Evolutionary conservation across 2,329 filamentous ascomycete genomes (phyloP).

Genomic region (Ilyonectria mors-panacis): DNA sequence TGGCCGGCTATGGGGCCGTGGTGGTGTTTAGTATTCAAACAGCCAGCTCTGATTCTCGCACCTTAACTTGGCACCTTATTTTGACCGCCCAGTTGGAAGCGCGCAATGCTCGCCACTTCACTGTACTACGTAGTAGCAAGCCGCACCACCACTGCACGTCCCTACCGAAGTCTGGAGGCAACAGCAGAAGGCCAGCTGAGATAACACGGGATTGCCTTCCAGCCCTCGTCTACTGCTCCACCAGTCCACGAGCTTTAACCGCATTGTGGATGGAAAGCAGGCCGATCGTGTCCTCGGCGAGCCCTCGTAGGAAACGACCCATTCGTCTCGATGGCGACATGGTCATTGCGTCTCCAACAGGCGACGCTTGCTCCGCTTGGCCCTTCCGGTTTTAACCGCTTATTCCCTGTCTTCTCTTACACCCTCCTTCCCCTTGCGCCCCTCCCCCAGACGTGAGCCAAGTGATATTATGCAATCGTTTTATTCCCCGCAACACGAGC

Average conservation of each 20-base stretch:
- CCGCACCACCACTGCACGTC: slow-evolving; percentile 23
- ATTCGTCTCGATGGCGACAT: slow-evolving; percentile 23
- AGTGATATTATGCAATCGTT: slow-evolving; percentile 31
- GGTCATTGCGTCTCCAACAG: slow-evolving; percentile 27
- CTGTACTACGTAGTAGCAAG: neutral
- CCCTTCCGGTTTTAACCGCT: slow-evolving; percentile 34
- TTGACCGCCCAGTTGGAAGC: slow-evolving; percentile 6
- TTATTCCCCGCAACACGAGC: slow-evolving; percentile 31
- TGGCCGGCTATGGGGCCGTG: slow-evolving; percentile 4
- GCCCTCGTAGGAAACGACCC: slow-evolving; percentile 17
- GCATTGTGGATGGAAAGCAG: neutral
- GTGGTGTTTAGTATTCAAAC: neutral
- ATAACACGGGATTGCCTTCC: neutral
- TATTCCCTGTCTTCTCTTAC: slow-evolving; percentile 5
- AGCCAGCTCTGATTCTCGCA: slow-evolving; percentile 24
- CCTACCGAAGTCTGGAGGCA: neutral
- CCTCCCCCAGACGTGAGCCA: slow-evolving; percentile 43
- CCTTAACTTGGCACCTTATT: slow-evolving; percentile 31
- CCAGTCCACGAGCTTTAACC: neutral
- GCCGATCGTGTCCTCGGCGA: slow-evolving; percentile 24
- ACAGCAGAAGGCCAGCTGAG: neutral
- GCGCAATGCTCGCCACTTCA: slow-evolving; percentile 22
- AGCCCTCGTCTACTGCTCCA: neutral
- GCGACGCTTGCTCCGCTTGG: slow-evolving; percentile 20
- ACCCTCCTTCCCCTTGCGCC: slow-evolving; percentile 15